Conservation (phyloP, 805 yeast genomes). For the Pichia nakasei region DNA sequence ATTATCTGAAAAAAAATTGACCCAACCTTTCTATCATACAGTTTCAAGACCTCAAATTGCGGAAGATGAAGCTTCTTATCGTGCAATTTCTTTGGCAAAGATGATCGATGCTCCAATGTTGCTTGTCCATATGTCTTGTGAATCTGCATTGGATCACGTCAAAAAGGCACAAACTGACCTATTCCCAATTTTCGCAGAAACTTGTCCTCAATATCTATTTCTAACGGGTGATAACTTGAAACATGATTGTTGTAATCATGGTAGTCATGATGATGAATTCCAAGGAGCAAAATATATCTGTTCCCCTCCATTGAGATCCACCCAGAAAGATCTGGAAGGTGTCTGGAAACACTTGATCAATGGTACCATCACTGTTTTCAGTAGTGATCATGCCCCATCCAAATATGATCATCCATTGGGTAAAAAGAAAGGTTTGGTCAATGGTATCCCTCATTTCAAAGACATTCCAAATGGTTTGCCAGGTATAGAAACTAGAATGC, state of each 20-base stretch:
- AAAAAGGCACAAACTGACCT: conserved; percentile 32
- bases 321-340: conserved; percentile 30
- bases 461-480: conserved; percentile 39
- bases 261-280: conserved; percentile 26
- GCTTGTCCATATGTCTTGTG: conserved; percentile 39
- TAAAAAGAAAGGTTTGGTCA: conserved; percentile 31
- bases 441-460: conserved; percentile 32
- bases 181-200: conserved; percentile 36
- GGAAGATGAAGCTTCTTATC: conserved; percentile 40
- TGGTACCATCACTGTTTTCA: conserved; percentile 37
- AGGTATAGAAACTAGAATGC: conserved; percentile 38
- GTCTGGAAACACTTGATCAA: conserved; percentile 37
- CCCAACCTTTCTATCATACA: conserved; percentile 36
- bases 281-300: conserved; percentile 41
- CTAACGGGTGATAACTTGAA: conserved; percentile 31
- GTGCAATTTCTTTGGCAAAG: conserved; percentile 35
- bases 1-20: conserved; percentile 27
- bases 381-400: conserved; percentile 39
- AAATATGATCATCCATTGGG: conserved; percentile 33
- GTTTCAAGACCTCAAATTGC: conserved; percentile 35
- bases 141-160: conserved; percentile 32
- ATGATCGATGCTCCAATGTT: conserved; percentile 37
- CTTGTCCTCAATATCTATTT: conserved; percentile 40
- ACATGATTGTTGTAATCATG: conserved; percentile 11
- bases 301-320: conserved; percentile 39